Evolutionary conservation across 1,284 basidiomycete species (phyloP), one percentile per base, ranked within the genome.

Genomic region (Microbotryum scabiosae): DNA sequence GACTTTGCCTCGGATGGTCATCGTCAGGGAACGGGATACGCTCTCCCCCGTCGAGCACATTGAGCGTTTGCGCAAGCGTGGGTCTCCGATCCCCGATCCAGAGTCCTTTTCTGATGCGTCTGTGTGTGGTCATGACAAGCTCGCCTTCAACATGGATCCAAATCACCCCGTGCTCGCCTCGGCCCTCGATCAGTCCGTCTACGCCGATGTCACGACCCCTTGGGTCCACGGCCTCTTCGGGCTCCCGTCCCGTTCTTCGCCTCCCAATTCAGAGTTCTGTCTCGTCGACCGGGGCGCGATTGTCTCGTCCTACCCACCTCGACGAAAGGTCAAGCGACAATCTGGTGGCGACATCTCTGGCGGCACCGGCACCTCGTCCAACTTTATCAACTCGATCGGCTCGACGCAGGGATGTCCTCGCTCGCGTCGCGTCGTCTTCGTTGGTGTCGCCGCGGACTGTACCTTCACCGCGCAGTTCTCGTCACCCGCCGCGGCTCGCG

Each of bases 361-460:
- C 43, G 64, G 62, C 23, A 54, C 20, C 25, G 68, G 68, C 47
- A 70, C 66, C 56, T 62, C 67, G 10, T 65, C 61, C 61, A 90
- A 87, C 74, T 90, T 86, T 71, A 79, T 80, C 55, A 75, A 81
- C 68, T 77, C 74, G 45, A 91, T 91, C 67, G 86, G 67, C 9
- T 84, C 30, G 76, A 83, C 79, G 1, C 73, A 75, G 2, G 90
- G 90, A 12, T 94, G 90, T 73, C 87, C 89, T 1, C 82, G 76
- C 51, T 79, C 81, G 0, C 85, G 86, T 71, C 82, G 83, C 76
- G 64, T 91, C 60, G 84, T 90, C 25, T 88, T 85, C 71, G 84
- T 89, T 80, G 90, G 90, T 25, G 86, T 92, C 49, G 90, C 90
- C 0, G 85, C 90, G 3, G 90, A 96, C 74, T 94, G 90, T 75